Evolutionary conservation across 2,329 filamentous ascomycete genomes (phyloP).

Genomic region (Aspergillus chevalieri): DNA sequence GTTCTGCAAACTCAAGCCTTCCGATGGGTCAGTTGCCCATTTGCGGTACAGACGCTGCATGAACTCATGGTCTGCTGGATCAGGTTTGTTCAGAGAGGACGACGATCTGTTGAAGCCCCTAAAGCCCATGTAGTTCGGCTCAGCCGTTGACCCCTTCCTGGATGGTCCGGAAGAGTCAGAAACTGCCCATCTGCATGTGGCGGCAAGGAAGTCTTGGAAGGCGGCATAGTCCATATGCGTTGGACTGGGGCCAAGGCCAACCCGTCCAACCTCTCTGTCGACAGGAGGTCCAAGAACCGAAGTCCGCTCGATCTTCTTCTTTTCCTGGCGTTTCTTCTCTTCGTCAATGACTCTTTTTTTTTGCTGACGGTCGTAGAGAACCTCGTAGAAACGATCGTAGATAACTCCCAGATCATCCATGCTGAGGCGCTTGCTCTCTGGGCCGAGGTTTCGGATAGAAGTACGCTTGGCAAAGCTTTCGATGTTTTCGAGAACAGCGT

Average conservation of each 20-base stretch:
- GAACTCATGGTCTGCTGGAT: slow-evolving; percentile 91
- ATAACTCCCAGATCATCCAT: slow-evolving; percentile 79
- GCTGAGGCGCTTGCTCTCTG: slow-evolving; percentile 86
- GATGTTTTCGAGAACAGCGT: slow-evolving; percentile 88
- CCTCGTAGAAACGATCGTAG: slow-evolving; percentile 89
- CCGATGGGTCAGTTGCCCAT: slow-evolving; percentile 75
- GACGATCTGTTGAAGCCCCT: slow-evolving; percentile 45
- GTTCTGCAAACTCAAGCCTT: slow-evolving; percentile 79
- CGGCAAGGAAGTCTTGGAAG: slow-evolving; percentile 88
- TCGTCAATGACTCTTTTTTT: slow-evolving; percentile 72
- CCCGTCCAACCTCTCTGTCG: slow-evolving; percentile 72
- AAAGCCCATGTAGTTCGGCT: slow-evolving; percentile 51
- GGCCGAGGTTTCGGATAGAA: slow-evolving; percentile 88
- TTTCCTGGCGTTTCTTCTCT: slow-evolving; percentile 59
- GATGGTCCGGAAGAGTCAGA: slow-evolving; percentile 70
- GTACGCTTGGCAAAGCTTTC: slow-evolving; percentile 97
- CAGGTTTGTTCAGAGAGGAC: slow-evolving; percentile 55
- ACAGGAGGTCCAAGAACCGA: slow-evolving; percentile 42
- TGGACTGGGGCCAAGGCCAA: slow-evolving; percentile 81
- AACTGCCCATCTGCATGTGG: slow-evolving; percentile 86
- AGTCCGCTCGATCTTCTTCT: slow-evolving; percentile 46
- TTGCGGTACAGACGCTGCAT: slow-evolving; percentile 78
- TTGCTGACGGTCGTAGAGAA: slow-evolving; percentile 87
- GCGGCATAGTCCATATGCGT: slow-evolving; percentile 96
- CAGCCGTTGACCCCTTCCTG: slow-evolving; percentile 42